Evolutionary conservation across 768 basidiomycete genomes (phyloP).

Genomic region (Boletus rex-veris): DNA sequence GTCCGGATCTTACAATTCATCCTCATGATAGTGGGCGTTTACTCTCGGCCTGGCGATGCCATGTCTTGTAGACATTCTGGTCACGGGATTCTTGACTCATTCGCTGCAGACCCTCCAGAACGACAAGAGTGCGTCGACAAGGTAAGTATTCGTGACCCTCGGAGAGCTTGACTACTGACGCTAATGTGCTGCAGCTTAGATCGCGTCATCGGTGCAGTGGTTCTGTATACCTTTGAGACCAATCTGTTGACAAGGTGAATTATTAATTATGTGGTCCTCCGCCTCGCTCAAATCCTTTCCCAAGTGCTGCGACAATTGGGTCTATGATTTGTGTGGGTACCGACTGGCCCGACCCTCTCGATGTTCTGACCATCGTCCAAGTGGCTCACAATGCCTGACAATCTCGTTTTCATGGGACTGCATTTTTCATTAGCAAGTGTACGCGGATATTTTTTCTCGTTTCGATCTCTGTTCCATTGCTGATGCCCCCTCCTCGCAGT

Average conservation of each 20-base stretch:
- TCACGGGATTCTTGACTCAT: constrained; percentile 44
- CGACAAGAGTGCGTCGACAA: constrained; percentile 39
- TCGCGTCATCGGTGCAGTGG: constrained; percentile 43
- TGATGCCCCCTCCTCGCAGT: background rate
- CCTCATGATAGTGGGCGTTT: constrained; percentile 42
- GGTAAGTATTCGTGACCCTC: constrained; percentile 19
- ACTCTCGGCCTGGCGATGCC: constrained; percentile 50
- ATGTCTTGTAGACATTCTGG: constrained; percentile 46
- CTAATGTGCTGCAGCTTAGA: constrained; percentile 36
- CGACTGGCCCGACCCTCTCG: background rate
- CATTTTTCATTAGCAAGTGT: constrained; percentile 56
- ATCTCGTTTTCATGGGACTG: constrained; percentile 51
- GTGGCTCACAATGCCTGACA: constrained; percentile 48
- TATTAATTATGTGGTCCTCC: background rate
- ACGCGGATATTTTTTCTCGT: constrained; percentile 7
- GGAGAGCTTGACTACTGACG: too few relatives aligned
- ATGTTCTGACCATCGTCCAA: constrained; percentile 1
- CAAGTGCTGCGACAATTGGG: constrained; percentile 39
- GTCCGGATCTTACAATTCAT: background rate
- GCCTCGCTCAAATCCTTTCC: background rate
- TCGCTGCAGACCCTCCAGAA: constrained; percentile 39
- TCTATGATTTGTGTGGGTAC: constrained; percentile 42
- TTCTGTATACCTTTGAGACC: constrained; percentile 52
- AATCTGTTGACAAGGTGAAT: constrained; percentile 46
- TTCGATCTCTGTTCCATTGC: background rate